phyloP scores from a whole-genome alignment of 495 filamentous ascomycete species.

The Aspergillus conjunctus region DNA sequence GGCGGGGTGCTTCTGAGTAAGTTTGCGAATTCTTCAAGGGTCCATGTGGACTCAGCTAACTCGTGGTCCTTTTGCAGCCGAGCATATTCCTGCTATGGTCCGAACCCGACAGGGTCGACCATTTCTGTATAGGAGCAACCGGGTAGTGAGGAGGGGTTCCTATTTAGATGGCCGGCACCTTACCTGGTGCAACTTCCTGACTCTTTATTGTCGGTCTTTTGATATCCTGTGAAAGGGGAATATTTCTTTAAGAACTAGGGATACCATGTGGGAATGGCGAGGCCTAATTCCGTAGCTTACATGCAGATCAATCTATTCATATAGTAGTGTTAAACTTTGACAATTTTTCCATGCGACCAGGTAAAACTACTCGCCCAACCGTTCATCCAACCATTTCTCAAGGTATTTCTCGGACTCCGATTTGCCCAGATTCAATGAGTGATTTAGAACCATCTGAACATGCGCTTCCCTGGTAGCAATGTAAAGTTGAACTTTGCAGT shows the following conservation, averaged over 20 bases:
- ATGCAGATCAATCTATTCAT: neutral
- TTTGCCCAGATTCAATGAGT: neutral
- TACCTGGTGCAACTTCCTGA: neutral
- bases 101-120: neutral
- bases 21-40: neutral
- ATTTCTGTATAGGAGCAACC: neutral
- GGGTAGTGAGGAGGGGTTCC: neutral
- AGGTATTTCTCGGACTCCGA: neutral
- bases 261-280: neutral
- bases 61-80: neutral
- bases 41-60: neutral
- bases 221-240: neutral
- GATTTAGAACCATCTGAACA: neutral
- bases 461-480: neutral
- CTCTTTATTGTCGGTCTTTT: neutral
- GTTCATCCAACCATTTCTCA: neutral
- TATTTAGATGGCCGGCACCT: neutral
- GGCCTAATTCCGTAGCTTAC: neutral
- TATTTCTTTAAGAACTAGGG: neutral
- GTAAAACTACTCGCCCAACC: neutral
- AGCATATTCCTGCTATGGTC: neutral
- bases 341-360: neutral
- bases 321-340: neutral
- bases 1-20: constrained; percentile 11
- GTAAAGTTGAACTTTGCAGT: neutral